phyloP scores from a whole-genome alignment of 2,329 filamentous ascomycete species.

The Aspergillus pseudoterreus region DNA sequence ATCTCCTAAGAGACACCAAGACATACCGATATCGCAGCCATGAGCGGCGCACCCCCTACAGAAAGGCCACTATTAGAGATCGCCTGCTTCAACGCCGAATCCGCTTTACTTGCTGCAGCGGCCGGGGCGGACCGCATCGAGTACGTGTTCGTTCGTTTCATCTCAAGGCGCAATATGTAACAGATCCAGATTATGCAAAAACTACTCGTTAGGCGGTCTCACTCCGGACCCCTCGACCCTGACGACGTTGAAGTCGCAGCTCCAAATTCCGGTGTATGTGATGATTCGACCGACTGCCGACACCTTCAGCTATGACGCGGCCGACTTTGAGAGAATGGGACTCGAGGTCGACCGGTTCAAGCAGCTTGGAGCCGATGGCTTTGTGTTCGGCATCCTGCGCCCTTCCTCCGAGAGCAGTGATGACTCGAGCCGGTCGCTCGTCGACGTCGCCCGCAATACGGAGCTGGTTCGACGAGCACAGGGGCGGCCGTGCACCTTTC shows the following conservation, averaged over 20 bases:
- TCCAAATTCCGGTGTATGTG: slow-evolving; percentile 44
- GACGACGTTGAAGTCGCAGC: slow-evolving; percentile 19
- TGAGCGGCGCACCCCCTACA: not conserved
- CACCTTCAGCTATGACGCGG: slow-evolving; percentile 42
- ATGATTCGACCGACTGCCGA: slow-evolving; percentile 53
- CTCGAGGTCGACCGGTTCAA: slow-evolving; percentile 35
- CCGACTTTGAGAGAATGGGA: slow-evolving; percentile 46
- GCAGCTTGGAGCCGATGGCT: slow-evolving; percentile 39
- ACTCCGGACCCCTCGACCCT: slow-evolving; percentile 18
- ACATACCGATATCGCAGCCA: not conserved
- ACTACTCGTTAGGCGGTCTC: slow-evolving; percentile 16
- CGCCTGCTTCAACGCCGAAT: slow-evolving; percentile 46
- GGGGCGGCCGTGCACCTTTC: slow-evolving; percentile 51
- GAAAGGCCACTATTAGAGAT: slow-evolving; percentile 36
- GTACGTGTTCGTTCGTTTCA: slow-evolving; percentile 40
- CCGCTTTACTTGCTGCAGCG: slow-evolving; percentile 40
- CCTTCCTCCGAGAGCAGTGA: slow-evolving; percentile 7
- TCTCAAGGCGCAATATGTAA: slow-evolving; percentile 18
- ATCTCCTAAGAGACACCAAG: too few species aligned
- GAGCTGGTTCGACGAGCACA: slow-evolving; percentile 42
- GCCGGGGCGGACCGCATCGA: slow-evolving; percentile 51
- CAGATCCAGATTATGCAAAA: slow-evolving; percentile 17
- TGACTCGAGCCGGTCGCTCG: slow-evolving; percentile 1
- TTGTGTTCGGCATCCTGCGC: slow-evolving; percentile 51
- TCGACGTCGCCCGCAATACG: slow-evolving; percentile 43